Evolutionary conservation across 352 stramenopile species (phyloP), one percentile per base, ranked within the genome.

Genomic region (Hyphochytrium catenoides): DNA sequence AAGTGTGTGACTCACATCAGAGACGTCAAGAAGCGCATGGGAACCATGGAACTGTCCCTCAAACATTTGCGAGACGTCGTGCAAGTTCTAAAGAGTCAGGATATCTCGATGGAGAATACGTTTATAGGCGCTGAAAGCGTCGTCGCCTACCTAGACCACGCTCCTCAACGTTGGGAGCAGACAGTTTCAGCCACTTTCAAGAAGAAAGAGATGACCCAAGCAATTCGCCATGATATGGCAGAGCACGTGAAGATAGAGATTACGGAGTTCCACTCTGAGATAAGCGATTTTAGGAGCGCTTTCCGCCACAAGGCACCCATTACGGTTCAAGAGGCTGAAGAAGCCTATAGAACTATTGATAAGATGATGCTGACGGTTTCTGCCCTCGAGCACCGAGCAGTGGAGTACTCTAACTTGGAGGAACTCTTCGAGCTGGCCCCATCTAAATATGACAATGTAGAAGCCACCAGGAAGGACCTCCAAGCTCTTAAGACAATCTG

Each of bases 341-440:
- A 86, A 8, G 79, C 78, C 3, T 93, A 93, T 43, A 48, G 51
- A 0, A 57, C 67, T 17, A 61, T 94, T 37, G 74, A 93, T 44
- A 55, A 52, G 6, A 89, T 89, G 43, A 64, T 86, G 26, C 39
- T 38, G 2, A 76, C 74, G 36, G 31, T 94, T 14, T 35, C 52
- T 21, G 47, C 71, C 5, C 55, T 88, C 17, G 82, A 93, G 44
- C 46, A 59, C 0, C 66, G 93, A 50, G 71, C 69, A 12, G 38
- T 54, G n/a, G 55, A 54, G 20, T 54, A 91, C 32, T 57, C 87
- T 22, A 72, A 93, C 34, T 56, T 93, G 8, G 82, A 94, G 48
- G 82, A 94, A 31, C 81, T 94, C 47, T 95, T 94, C 49, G 84
- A 95, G 45, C 52, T 95, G 8, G 48, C 69, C 1, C 54, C 61